phyloP scores from a whole-genome alignment of 2,329 filamentous ascomycete genomes.

The Fusarium sp. region DNA sequence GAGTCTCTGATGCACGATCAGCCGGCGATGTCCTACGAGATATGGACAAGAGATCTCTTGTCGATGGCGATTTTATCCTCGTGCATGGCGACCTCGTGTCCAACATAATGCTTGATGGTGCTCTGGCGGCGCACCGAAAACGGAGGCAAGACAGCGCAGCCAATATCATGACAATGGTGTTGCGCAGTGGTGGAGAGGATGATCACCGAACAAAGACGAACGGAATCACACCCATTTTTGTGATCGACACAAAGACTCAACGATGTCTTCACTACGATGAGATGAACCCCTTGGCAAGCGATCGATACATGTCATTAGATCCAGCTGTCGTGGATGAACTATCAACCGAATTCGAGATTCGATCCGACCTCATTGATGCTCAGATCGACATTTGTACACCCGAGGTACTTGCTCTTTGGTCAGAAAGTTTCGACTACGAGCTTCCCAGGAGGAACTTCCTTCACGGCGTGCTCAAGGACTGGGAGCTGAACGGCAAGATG shows the following conservation, averaged over 20 bases:
- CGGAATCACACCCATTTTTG: slow-evolving; percentile 81
- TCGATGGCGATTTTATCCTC: slow-evolving; percentile 89
- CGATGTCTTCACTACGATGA: slow-evolving; percentile 95
- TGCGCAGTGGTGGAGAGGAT: slow-evolving; percentile 76
- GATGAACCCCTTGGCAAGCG: slow-evolving; percentile 73
- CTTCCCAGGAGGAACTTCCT: slow-evolving; percentile 87
- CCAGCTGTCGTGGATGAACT: slow-evolving; percentile 77
- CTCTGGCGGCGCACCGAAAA: slow-evolving; percentile 79
- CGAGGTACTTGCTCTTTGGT: slow-evolving; percentile 93
- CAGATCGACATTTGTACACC: slow-evolving; percentile 98
- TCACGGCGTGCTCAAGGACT: slow-evolving; percentile 93
- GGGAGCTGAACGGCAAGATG: slow-evolving; percentile 96
- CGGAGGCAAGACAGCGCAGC: slow-evolving; percentile 86
- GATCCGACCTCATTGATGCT: slow-evolving; percentile 89
- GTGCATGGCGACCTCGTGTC: slow-evolving; percentile 93
- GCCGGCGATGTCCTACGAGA: slow-evolving; percentile 95
- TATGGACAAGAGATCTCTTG: slow-evolving; percentile 83
- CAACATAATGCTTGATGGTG: slow-evolving; percentile 83
- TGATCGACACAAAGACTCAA: slow-evolving; percentile 80
- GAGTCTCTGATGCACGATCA: slow-evolving; percentile 81
- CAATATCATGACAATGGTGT: slow-evolving; percentile 96
- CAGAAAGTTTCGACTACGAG: slow-evolving; percentile 97
- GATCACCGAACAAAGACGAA: slow-evolving; percentile 80
- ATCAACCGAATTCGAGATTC: slow-evolving; percentile 77
- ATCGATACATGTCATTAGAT: slow-evolving; percentile 76